Percentiles rank a stretch among this genome's conserved stretches.
These are phyloP conservation scores for Spathaspora girioi DNA, from an alignment of 805 yeast species.

Conservation along the genomic window DNA sequence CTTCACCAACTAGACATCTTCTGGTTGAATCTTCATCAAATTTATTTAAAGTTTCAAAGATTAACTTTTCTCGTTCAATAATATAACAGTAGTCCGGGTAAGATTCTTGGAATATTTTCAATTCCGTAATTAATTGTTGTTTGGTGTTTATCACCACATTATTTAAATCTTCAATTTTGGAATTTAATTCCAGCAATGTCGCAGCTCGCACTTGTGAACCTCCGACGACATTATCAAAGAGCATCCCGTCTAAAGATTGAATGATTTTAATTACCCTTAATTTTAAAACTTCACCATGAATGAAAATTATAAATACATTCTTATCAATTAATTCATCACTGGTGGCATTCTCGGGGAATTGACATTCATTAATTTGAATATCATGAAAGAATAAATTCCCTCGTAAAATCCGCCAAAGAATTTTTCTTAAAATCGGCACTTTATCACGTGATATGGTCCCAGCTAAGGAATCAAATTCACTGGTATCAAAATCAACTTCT, in stretches of 20 bases:
- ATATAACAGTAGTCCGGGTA: constrained; percentile 28
- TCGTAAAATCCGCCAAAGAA: constrained; percentile 41
- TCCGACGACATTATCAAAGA: constrained; percentile 36
- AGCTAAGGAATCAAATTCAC: constrained; percentile 29
- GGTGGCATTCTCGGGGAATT: constrained; percentile 8
- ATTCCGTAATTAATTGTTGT: constrained; percentile 35
- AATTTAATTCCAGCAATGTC: constrained; percentile 28
- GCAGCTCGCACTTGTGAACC: constrained; percentile 20
- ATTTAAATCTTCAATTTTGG: constrained; percentile 27
- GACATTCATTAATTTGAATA: constrained; percentile 24
- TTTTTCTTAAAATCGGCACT: constrained; percentile 33
- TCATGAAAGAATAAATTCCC: constrained; percentile 42
- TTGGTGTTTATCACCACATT: constrained; percentile 31
- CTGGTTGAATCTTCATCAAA: constrained; percentile 68
- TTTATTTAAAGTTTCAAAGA: constrained; percentile 56
- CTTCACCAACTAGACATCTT: constrained; percentile 66
- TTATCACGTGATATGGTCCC: constrained; percentile 35
- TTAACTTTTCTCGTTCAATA: constrained; percentile 52
- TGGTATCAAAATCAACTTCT: constrained; percentile 14
- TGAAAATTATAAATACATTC: constrained; percentile 35
- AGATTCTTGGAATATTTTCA: constrained; percentile 31
- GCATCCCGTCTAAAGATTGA: constrained; percentile 34
- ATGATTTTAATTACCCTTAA: constrained; percentile 33
- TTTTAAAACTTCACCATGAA: constrained; percentile 38
- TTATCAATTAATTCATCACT: constrained; percentile 21